Evolutionary conservation across 2,329 filamentous ascomycete genomes (phyloP).

Genomic region (Teratosphaeria pseudoeucalypti): DNA sequence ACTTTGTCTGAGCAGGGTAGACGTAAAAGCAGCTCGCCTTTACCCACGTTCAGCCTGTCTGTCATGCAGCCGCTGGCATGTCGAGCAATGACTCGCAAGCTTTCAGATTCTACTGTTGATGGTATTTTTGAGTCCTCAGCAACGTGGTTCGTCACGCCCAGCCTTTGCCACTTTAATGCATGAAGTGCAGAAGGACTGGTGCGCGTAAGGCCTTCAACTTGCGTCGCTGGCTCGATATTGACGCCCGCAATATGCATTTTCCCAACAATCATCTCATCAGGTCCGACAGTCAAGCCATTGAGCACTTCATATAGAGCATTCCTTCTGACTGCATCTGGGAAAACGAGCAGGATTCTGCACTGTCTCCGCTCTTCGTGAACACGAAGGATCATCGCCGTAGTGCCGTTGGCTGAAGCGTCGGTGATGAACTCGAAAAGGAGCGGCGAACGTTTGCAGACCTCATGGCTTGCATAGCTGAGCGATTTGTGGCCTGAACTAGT

Average conservation of each 20-base stretch:
- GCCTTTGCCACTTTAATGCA: constrained; percentile 52
- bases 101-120: constrained; percentile 64
- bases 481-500: constrained; percentile 70
- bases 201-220: constrained; percentile 34
- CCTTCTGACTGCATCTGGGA: constrained; percentile 62
- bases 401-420: constrained; percentile 47
- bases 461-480: constrained; percentile 64
- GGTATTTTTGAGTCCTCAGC: constrained; percentile 45
- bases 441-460: constrained; percentile 53
- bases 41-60: constrained; percentile 69
- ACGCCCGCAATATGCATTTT: constrained; percentile 59
- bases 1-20: constrained; percentile 24
- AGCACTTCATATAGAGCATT: constrained; percentile 61
- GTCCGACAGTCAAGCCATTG: constrained; percentile 58
- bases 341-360: constrained; percentile 67
- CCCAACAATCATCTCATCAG: constrained; percentile 59
- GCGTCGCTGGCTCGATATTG: constrained; percentile 48
- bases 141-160: constrained; percentile 63
- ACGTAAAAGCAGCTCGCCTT: constrained; percentile 37
- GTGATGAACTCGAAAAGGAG: constrained; percentile 67
- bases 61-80: constrained; percentile 65
- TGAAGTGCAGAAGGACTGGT: constrained; percentile 32
- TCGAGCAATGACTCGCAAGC: constrained; percentile 63
- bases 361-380: constrained; percentile 56
- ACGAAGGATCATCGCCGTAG: constrained; percentile 59